Conservation (phyloP, 495 filamentous ascomycete genomes). For the Podospora bellae-mahoneyi region DNA sequence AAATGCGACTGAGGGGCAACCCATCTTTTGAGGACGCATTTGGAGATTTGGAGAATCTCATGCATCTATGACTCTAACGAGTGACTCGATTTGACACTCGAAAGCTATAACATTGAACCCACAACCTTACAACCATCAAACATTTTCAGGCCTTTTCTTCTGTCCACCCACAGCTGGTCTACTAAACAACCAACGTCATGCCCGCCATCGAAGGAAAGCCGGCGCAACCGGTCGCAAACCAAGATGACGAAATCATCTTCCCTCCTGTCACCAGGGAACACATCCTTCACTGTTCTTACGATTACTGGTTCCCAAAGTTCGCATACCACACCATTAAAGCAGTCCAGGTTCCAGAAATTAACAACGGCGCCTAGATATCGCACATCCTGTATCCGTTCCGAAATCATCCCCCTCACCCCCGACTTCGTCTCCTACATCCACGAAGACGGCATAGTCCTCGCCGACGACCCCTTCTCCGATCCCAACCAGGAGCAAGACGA, state of each 20-base stretch:
- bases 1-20: background rate
- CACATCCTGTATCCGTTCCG: constrained; percentile 74
- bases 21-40: background rate
- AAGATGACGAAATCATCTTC: constrained; percentile 58
- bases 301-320: constrained; percentile 79
- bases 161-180: background rate
- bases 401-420: constrained; percentile 68
- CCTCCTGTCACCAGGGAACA: constrained; percentile 78
- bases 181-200: constrained; percentile 19
- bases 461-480: constrained; percentile 50
- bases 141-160: no score
- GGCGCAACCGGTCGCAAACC: constrained; percentile 13
- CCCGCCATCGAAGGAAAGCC: constrained; percentile 26
- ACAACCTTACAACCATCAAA: no score
- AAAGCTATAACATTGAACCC: background rate
- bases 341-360: background rate
- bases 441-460: constrained; percentile 88
- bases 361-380: constrained; percentile 55
- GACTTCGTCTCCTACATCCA: constrained; percentile 83
- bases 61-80: background rate
- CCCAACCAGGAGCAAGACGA: constrained; percentile 26
- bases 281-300: constrained; percentile 90
- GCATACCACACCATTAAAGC: constrained; percentile 30
- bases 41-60: background rate
- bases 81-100: background rate